A percentile compares a stretch with the other conserved stretches of the same genome.
phyloP scores from a whole-genome alignment of 2,329 filamentous ascomycete genomes.

The Esteya vermicola region DNA sequence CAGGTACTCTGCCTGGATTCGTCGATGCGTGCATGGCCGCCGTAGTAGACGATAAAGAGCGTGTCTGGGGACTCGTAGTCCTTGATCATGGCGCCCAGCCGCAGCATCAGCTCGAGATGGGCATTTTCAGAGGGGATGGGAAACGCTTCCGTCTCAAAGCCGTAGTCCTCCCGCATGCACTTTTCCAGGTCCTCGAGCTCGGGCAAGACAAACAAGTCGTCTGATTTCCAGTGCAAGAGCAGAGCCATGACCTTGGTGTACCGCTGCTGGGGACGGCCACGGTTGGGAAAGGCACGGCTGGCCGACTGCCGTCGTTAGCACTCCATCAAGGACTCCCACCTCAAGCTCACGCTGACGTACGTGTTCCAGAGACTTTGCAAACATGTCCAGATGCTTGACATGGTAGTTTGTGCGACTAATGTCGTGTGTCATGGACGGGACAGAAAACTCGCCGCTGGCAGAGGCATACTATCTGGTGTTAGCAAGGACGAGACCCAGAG shows the following conservation, averaged over 20 bases:
- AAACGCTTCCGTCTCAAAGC: slow-evolving; percentile 42
- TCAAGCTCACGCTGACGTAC: slow-evolving; percentile 20
- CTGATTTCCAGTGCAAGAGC: slow-evolving; percentile 41
- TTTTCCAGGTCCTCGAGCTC: slow-evolving; percentile 42
- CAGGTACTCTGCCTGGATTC: slow-evolving; percentile 45
- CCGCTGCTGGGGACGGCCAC: slow-evolving; percentile 33
- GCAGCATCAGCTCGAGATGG: slow-evolving; percentile 43
- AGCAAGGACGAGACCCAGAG: too few relatives aligned
- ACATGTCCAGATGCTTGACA: slow-evolving; percentile 39
- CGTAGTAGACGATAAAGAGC: slow-evolving; percentile 44
- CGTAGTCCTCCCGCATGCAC: slow-evolving; percentile 39
- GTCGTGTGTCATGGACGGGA: slow-evolving; percentile 36
- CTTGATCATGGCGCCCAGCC: slow-evolving; percentile 41
- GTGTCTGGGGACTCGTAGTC: slow-evolving; percentile 37
- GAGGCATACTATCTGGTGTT: slow-evolving; percentile 30
- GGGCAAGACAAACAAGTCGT: slow-evolving; percentile 43
- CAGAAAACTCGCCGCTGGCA: slow-evolving; percentile 22
- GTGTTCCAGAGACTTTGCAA: slow-evolving; percentile 39
- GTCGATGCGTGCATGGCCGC: slow-evolving; percentile 44
- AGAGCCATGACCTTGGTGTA: slow-evolving; percentile 41
- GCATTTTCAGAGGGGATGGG: slow-evolving; percentile 43
- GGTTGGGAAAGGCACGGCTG: slow-evolving; percentile 40
- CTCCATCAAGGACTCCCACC: not conserved
- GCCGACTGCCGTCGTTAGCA: slow-evolving; percentile 25
- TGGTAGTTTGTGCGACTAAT: slow-evolving; percentile 43